Evolutionary conservation across 2,329 filamentous ascomycete genomes (phyloP).

Genomic region (Fusarium transvaalense): DNA sequence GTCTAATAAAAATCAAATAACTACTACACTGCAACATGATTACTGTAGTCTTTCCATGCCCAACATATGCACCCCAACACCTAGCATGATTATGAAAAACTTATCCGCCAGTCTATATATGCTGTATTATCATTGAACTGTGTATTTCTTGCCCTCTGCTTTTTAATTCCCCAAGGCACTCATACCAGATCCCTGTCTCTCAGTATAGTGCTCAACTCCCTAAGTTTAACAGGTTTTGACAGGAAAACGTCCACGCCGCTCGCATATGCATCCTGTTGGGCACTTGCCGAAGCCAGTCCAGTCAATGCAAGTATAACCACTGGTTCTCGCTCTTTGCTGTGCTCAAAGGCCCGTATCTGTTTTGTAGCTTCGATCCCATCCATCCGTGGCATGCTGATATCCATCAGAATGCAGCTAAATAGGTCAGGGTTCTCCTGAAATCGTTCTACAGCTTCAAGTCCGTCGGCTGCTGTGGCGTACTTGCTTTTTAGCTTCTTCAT

Average conservation of each 20-base stretch:
- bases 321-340: constrained; percentile 55
- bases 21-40: neutral
- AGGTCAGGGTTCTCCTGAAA: constrained; percentile 44
- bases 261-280: constrained; percentile 65
- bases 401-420: constrained; percentile 56
- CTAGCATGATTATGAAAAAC: neutral
- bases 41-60: neutral
- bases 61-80: neutral
- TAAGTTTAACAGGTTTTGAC: constrained; percentile 64
- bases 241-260: constrained; percentile 67
- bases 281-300: constrained; percentile 62
- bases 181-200: constrained; percentile 22
- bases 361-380: constrained; percentile 64
- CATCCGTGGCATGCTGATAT: constrained; percentile 70
- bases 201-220: constrained; percentile 51
- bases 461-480: constrained; percentile 51
- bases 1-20: neutral
- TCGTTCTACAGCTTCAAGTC: constrained; percentile 51
- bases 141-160: neutral
- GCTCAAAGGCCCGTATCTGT: constrained; percentile 63
- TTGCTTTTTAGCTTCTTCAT: constrained; percentile 52
- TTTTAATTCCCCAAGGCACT: neutral
- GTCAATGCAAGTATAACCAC: constrained; percentile 66
- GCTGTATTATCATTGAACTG: constrained; percentile 7
- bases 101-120: neutral